Percentiles rank a stretch among this genome's conserved stretches.
phyloP scores from a whole-genome alignment of 1,139 yeast genomes.

The Taphrina sp. region DNA sequence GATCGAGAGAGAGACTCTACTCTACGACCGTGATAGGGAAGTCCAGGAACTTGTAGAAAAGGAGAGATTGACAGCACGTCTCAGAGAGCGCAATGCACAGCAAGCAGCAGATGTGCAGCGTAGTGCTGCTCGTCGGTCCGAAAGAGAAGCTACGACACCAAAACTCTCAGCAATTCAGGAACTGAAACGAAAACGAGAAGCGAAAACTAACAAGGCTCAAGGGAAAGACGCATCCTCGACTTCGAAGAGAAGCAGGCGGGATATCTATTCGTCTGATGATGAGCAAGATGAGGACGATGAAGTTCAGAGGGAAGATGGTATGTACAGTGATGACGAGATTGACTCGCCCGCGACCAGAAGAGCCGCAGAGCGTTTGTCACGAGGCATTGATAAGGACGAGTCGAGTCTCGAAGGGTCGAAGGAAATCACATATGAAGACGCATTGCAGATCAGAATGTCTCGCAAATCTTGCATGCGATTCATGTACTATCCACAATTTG shows the following conservation, averaged over 20 bases:
- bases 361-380: conserved; percentile 32
- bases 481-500: conserved; percentile 80
- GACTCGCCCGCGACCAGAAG: conserved; percentile 41
- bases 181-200: conserved; percentile 80
- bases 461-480: conserved; percentile 70
- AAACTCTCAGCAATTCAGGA: conserved; percentile 70
- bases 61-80: conserved; percentile 75
- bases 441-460: conserved; percentile 72
- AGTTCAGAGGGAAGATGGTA: conserved; percentile 45
- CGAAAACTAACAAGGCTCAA: conserved; percentile 43
- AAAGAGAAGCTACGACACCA: conserved; percentile 41
- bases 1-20: conserved; percentile 81
- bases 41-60: conserved; percentile 84
- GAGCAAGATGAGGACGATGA: conserved; percentile 45
- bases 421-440: conserved; percentile 53
- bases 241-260: conserved; percentile 32
- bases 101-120: conserved; percentile 37
- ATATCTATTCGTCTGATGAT: conserved; percentile 39
- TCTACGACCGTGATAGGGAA: conserved; percentile 89
- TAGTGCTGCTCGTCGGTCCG: conserved; percentile 40
- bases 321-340: conserved; percentile 41
- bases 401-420: conserved; percentile 41
- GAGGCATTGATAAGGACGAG: conserved; percentile 38
- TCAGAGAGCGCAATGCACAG: conserved; percentile 51
- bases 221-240: conserved; percentile 40